These are phyloP conservation scores for Panellus pusillus DNA, from an alignment of 768 basidiomycete species.

Conservation along the genomic window DNA sequence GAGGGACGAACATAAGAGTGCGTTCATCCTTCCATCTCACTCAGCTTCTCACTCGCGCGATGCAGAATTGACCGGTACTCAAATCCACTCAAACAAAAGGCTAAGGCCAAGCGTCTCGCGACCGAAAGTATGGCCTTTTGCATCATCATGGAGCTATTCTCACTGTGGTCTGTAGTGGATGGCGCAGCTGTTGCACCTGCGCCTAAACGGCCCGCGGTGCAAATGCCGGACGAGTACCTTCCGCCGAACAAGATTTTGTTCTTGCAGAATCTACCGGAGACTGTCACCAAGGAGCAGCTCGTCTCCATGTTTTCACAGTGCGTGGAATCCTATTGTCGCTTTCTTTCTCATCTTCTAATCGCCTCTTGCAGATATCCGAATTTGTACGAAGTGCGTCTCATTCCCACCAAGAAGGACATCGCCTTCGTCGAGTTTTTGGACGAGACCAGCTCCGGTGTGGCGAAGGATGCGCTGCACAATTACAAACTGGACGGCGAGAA, in stretches of 20 bases:
- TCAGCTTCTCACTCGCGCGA: constrained; percentile 4
- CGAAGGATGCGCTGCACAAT: constrained; percentile 96
- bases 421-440: constrained; percentile 98
- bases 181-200: constrained; percentile 65
- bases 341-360: not conserved
- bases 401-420: constrained; percentile 95
- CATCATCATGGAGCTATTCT: constrained; percentile 10
- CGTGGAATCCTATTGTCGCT: constrained; percentile 28
- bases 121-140: constrained; percentile 60
- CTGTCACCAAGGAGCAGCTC: constrained; percentile 89
- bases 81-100: constrained; percentile 88
- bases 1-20: constrained; percentile 85
- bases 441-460: constrained; percentile 86
- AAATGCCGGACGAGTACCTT: constrained; percentile 99
- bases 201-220: constrained; percentile 79
- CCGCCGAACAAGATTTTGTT: constrained; percentile 99
- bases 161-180: constrained; percentile 49
- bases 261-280: constrained; percentile 94
- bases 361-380: constrained; percentile 70
- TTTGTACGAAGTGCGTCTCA: constrained; percentile 95
- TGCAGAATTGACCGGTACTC: constrained; percentile 80
- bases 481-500: constrained; percentile 97
- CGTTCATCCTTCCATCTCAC: constrained; percentile 24
- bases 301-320: constrained; percentile 90
- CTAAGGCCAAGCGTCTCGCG: constrained; percentile 77